A percentile compares a stretch with the other conserved stretches of the same genome.
These are phyloP conservation scores for Avena sativa DNA, from an alignment of 176 grass and related monocot genomes.

Conservation along the genomic window DNA sequence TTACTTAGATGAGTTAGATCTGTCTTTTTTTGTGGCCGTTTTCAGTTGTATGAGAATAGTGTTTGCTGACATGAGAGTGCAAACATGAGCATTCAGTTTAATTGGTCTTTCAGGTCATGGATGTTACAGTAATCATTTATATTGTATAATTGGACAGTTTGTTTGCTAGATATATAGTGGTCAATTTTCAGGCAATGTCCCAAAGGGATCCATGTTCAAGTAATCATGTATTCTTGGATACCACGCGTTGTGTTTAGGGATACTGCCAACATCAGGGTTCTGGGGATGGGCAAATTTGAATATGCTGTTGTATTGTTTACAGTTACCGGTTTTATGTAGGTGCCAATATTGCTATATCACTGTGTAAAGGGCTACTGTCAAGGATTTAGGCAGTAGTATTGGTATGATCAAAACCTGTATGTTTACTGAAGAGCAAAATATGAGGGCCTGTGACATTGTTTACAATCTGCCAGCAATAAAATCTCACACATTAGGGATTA, in stretches of 20 bases:
- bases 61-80: neutral
- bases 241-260: neutral
- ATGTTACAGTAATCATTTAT: neutral
- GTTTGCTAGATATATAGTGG: neutral
- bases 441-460: neutral
- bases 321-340: neutral
- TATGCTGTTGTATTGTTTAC: neutral
- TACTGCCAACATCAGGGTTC: neutral
- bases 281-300: neutral
- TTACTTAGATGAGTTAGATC: conserved; percentile 4
- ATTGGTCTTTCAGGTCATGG: neutral
- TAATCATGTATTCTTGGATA: neutral
- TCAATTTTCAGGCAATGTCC: neutral
- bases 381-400: neutral
- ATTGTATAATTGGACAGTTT: conserved; percentile 18
- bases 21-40: neutral
- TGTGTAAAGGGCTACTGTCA: neutral
- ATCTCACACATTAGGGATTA: too few relatives aligned
- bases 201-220: neutral
- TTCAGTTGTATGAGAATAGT: neutral
- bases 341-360: neutral
- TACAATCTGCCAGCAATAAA: neutral
- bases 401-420: neutral
- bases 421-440: conserved; percentile 6
- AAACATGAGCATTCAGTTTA: neutral